Conservation (phyloP, 306 rosid genomes). For the Elaeagnus macrophylla region DNA sequence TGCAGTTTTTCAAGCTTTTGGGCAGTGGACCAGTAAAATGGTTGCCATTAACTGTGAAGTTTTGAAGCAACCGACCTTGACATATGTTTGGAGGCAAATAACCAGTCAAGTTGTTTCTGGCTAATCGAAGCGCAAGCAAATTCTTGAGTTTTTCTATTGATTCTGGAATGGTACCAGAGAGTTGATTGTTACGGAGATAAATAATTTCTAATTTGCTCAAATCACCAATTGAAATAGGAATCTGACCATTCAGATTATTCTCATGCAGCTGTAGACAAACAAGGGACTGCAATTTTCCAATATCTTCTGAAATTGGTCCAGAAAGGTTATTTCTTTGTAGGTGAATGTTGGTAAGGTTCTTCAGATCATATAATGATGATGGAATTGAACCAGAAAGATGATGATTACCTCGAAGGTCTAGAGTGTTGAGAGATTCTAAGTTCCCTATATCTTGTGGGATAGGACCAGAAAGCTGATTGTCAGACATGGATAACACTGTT, state of each 20-base stretch:
- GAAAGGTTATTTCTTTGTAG: conserved; percentile 21
- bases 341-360: conserved; percentile 6
- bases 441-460: conserved; percentile 22
- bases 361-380: conserved; percentile 9
- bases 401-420: conserved; percentile 15
- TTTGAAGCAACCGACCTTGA: conserved; percentile 13
- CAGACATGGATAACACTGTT: neutral
- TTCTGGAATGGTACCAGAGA: conserved; percentile 30
- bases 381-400: conserved; percentile 26
- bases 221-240: conserved; percentile 25
- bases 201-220: conserved; percentile 20
- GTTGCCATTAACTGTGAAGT: conserved; percentile 36
- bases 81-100: conserved; percentile 26
- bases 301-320: conserved; percentile 18
- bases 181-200: conserved; percentile 23
- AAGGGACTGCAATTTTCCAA: conserved; percentile 27
- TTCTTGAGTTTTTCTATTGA: conserved; percentile 16
- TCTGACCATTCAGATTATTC: conserved; percentile 23
- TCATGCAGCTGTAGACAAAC: conserved; percentile 12
- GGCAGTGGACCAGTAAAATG: conserved; percentile 30
- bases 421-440: conserved; percentile 11
- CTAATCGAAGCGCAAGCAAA: conserved; percentile 18
- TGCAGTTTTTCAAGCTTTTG: conserved; percentile 33
- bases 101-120: conserved; percentile 32
- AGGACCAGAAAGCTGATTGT: conserved; percentile 19